Conservation (phyloP, 2,329 filamentous ascomycete species). For the Colletotrichum higginsianum region DNA sequence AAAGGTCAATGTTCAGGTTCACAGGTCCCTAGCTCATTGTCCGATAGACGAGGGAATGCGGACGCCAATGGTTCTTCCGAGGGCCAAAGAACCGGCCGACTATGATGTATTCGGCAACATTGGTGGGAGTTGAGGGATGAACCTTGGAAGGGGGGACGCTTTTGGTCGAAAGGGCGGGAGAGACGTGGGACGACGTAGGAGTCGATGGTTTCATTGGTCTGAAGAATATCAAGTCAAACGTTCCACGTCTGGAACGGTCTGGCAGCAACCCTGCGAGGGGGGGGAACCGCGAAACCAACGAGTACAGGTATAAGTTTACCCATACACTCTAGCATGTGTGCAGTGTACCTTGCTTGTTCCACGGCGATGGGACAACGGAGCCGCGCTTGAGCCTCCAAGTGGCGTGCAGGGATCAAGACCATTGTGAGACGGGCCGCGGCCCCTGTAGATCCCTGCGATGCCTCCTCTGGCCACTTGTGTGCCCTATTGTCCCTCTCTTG, state of each 20-base stretch:
- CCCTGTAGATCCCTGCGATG: constrained; percentile 31
- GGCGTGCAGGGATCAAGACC: constrained; percentile 40
- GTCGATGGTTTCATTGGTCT: constrained; percentile 37
- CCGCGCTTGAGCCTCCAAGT: constrained; percentile 40
- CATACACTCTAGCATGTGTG: no score
- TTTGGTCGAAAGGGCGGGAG: constrained; percentile 7
- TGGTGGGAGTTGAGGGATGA: constrained; percentile 9
- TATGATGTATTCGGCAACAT: background rate
- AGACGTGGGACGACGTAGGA: constrained; percentile 34
- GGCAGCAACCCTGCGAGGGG: constrained; percentile 31
- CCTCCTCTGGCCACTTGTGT: no score
- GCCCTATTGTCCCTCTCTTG: background rate
- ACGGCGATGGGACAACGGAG: background rate
- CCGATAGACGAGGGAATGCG: no score
- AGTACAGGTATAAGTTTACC: no score
- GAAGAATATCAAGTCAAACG: constrained; percentile 35
- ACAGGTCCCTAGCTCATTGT: no score
- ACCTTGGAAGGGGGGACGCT: background rate
- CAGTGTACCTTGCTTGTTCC: no score
- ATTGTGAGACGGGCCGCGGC: constrained; percentile 36
- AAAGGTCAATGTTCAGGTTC: no score
- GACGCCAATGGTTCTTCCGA: background rate
- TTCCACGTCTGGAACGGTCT: constrained; percentile 35
- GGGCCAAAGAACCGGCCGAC: background rate
- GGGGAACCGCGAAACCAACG: background rate